phyloP scores from a whole-genome alignment of 371 early-diverging fungal species.

The Circinella umbellata region DNA sequence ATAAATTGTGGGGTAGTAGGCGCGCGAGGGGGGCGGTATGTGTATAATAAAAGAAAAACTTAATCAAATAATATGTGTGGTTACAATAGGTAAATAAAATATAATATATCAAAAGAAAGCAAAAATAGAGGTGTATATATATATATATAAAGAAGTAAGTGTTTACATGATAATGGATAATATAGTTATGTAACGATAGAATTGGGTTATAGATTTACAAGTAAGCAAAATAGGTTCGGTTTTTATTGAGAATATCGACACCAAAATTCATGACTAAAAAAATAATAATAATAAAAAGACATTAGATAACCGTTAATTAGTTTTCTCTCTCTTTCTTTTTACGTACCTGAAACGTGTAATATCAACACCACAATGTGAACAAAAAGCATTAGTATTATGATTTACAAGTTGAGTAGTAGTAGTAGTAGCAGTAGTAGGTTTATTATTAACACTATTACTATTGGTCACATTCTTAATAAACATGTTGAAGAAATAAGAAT shows the following conservation, averaged over 20 bases:
- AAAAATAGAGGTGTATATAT: too few species aligned
- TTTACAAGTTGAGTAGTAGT: background rate
- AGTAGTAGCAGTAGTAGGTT: background rate
- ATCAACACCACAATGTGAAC: conserved; percentile 16
- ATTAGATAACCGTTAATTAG: too few species aligned
- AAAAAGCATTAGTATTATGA: conserved; percentile 4
- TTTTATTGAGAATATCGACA: conserved; percentile 12
- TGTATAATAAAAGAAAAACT: too few species aligned
- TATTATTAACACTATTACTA: too few species aligned
- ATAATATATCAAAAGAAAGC: too few species aligned
- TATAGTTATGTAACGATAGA: background rate
- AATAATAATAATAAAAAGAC: background rate
- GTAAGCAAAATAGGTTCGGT: conserved; percentile 34
- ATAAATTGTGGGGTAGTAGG: too few species aligned
- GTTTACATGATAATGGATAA: background rate
- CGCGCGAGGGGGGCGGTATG: too few species aligned
- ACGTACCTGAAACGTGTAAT: conserved; percentile 17
- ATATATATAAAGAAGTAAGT: background rate
- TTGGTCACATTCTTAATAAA: too few species aligned
- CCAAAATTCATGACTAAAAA: conserved; percentile 19
- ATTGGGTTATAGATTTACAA: background rate
- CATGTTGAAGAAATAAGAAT: background rate
- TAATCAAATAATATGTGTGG: too few species aligned
- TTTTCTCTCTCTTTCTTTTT: too few species aligned
- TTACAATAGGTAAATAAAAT: too few species aligned